A percentile compares a stretch with the other conserved stretches of the same genome.
These are phyloP conservation scores for Penstemon davidsonii DNA, from an alignment of 257 asterid genomes.

Conservation along the genomic window DNA sequence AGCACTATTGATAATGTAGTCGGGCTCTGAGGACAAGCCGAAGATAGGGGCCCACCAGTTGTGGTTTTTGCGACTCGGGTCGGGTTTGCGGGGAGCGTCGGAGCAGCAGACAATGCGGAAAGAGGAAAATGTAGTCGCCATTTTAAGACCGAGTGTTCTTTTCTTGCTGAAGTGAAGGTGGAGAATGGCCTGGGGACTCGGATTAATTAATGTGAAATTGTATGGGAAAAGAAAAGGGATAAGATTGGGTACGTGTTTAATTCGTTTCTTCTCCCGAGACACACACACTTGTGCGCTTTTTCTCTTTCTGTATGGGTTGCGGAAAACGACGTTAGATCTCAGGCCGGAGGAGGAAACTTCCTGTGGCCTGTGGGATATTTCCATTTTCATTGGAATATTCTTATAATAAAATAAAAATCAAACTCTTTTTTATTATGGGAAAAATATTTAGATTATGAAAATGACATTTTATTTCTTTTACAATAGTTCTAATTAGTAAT, in stretches of 20 bases:
- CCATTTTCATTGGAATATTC: too few species aligned
- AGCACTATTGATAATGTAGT: conserved; percentile 11
- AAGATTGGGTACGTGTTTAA: conserved; percentile 2
- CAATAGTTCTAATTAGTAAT: too few species aligned
- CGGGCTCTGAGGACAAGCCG: conserved; percentile 15
- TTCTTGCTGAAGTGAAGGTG: neutral
- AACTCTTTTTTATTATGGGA: too few species aligned
- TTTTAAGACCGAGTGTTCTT: neutral
- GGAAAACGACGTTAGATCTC: neutral
- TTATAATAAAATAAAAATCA: too few species aligned
- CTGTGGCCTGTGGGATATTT: too few species aligned
- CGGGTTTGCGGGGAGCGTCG: conserved; percentile 8
- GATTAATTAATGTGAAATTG: neutral
- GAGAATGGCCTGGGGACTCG: neutral
- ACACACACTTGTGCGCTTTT: neutral
- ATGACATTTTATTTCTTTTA: too few species aligned
- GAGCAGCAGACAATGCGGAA: conserved; percentile 25
- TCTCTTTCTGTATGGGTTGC: neutral
- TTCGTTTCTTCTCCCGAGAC: neutral
- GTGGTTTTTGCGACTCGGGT: neutral
- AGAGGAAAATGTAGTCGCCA: neutral
- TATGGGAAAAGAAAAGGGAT: neutral
- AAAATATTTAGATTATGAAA: too few species aligned
- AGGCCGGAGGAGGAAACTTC: too few species aligned
- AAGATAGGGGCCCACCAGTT: conserved; percentile 22